These are phyloP conservation scores for Rubia tinctorum DNA, from an alignment of 305 asterid genomes.

Conservation along the genomic window DNA sequence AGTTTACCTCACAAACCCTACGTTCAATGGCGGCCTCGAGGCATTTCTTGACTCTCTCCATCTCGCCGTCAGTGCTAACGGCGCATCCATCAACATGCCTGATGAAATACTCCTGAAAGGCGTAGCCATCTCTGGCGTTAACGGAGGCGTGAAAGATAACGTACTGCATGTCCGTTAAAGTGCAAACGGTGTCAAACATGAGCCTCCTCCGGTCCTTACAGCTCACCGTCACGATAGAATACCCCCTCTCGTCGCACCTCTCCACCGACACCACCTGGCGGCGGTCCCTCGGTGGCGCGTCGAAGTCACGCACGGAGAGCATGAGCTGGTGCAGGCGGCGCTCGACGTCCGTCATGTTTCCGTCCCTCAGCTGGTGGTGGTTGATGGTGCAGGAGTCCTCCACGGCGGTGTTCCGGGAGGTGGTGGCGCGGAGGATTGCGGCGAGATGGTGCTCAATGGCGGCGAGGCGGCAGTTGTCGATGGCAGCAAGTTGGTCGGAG, in stretches of 20 bases:
- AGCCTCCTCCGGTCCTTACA: constrained; percentile 75
- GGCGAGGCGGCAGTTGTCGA: constrained; percentile 17
- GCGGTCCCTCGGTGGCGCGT: constrained; percentile 23
- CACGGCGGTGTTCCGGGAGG: constrained; percentile 16
- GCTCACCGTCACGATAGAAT: constrained; percentile 55
- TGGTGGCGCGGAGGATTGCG: constrained; percentile 61
- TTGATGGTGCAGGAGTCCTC: constrained; percentile 22
- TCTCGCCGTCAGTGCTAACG: constrained; percentile 54
- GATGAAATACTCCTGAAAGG: constrained; percentile 79
- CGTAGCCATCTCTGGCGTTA: constrained; percentile 58
- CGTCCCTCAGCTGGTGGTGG: constrained; percentile 27
- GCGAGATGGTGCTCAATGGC: constrained; percentile 42
- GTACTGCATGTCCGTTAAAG: constrained; percentile 75
- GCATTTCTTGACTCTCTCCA: constrained; percentile 59
- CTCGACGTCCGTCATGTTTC: constrained; percentile 48
- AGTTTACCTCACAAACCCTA: constrained; percentile 61
- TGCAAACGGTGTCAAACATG: constrained; percentile 87
- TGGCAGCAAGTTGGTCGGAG: constrained; percentile 44
- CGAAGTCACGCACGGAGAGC: constrained; percentile 59
- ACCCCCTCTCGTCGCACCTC: constrained; percentile 69
- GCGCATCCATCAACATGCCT: constrained; percentile 62
- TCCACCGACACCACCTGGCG: constrained; percentile 36
- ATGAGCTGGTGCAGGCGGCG: constrained; percentile 76
- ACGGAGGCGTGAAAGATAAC: constrained; percentile 72
- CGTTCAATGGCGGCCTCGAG: constrained; percentile 79